A percentile compares a stretch with the other conserved stretches of the same genome.
phyloP scores from a whole-genome alignment of 1,284 basidiomycete genomes.

The Fomitopsis pinicola region DNA sequence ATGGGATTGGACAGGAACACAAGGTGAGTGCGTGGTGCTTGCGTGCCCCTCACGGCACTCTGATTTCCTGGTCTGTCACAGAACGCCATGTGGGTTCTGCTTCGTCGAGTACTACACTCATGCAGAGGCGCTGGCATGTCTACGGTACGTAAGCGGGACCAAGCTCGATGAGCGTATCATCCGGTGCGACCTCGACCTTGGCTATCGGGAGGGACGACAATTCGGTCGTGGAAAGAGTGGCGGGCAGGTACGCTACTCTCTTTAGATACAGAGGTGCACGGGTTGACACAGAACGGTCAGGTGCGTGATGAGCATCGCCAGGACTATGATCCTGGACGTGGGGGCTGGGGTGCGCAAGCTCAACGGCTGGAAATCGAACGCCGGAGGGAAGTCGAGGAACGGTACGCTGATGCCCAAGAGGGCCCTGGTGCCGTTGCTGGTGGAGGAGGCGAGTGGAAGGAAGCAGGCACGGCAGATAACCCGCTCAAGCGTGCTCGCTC shows the following conservation, averaged over 20 bases:
- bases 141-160: slow-evolving; percentile 94
- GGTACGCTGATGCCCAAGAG: slow-evolving; percentile 83
- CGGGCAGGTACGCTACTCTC: slow-evolving; percentile 66
- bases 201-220: slow-evolving; percentile 95
- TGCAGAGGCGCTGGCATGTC: slow-evolving; percentile 87
- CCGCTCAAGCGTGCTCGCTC: slow-evolving; percentile 64
- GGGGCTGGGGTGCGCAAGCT: slow-evolving; percentile 94
- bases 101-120: slow-evolving; percentile 99
- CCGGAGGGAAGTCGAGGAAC: slow-evolving; percentile 80
- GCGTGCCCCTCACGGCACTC: slow-evolving; percentile 1
- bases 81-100: slow-evolving; percentile 98
- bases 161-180: slow-evolving; percentile 99
- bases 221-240: slow-evolving; percentile 97
- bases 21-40: slow-evolving; percentile 46
- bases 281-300: slow-evolving; percentile 16
- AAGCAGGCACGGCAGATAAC: slow-evolving; percentile 34
- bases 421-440: slow-evolving; percentile 78
- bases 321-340: slow-evolving; percentile 94
- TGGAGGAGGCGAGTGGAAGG: slow-evolving; percentile 83
- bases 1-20: slow-evolving; percentile 98
- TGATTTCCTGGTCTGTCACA: slow-evolving; percentile 28
- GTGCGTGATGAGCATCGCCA: slow-evolving; percentile 94
- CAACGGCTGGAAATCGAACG: slow-evolving; percentile 76
- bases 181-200: slow-evolving; percentile 96
- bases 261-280: background rate